Evolutionary conservation across 805 yeast genomes (phyloP).

Genomic region (Candida saitoana): DNA sequence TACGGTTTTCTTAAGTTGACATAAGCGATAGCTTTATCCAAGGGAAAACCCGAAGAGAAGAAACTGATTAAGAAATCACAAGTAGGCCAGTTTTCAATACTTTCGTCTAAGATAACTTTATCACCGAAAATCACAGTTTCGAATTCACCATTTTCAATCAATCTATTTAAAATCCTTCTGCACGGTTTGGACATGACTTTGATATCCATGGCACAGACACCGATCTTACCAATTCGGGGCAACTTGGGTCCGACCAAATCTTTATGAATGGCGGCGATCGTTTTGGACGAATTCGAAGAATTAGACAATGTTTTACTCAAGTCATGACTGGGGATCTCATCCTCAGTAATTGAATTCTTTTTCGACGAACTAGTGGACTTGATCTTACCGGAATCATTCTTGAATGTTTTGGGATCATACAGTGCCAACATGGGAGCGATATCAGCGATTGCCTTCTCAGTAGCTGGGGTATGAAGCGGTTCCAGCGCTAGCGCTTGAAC

Average conservation of each 20-base stretch:
- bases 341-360: constrained; percentile 6
- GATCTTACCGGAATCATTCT: constrained; percentile 21
- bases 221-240: constrained; percentile 85
- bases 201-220: constrained; percentile 98
- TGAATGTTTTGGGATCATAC: constrained; percentile 62
- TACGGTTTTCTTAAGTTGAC: constrained; percentile 88
- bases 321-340: constrained; percentile 5
- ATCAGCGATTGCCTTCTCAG: constrained; percentile 65
- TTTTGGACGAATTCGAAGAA: constrained; percentile 21
- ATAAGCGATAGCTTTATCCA: constrained; percentile 90
- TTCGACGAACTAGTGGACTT: constrained; percentile 4
- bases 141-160: constrained; percentile 91
- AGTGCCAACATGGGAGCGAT: constrained; percentile 75
- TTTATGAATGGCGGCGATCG: constrained; percentile 26
- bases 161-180: constrained; percentile 78
- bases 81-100: constrained; percentile 97
- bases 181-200: constrained; percentile 96
- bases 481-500: no score
- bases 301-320: constrained; percentile 36
- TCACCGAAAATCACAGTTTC: constrained; percentile 97
- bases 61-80: constrained; percentile 93
- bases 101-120: constrained; percentile 90
- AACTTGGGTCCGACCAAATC: constrained; percentile 46
- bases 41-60: constrained; percentile 93
- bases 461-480: constrained; percentile 21